Base-by-base conservation (phyloP, 192 early-diverging fungal species). In the Coemansia sp. region DNA sequence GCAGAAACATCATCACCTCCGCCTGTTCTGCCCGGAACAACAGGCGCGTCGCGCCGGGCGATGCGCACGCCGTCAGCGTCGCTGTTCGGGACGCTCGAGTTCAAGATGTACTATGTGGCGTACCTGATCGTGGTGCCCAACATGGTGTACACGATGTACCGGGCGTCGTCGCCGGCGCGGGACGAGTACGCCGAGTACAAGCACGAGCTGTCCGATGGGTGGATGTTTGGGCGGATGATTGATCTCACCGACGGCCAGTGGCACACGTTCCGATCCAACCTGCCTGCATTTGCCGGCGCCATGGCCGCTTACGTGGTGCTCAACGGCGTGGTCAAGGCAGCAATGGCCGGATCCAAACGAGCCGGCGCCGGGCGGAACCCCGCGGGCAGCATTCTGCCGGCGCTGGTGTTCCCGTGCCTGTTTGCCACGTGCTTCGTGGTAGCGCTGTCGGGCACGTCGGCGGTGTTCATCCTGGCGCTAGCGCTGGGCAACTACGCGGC, bases 381-480 rank as follows among this genome's bases (percentile, higher is more conserved):
- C 20, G 20, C 20, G 20, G 20, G 20, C 20, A 20, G 20, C 20
- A 20, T 20, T 61, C 68, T 85, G 68, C 84, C 70, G 20, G 76
- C 57, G 41, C 72, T 82, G 70, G 86, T 85, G 75, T 87, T 88
- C 60, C 84, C 86, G 32, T 60, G 92, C 3, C 56, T 74, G 2
- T 88, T 90, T 43, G 88, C 90, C 5, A 58, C 86, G 12, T 63
- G 85, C 11, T 92, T 91, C 68, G 77, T 92, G 7, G 64, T 78
- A 17, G 85, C 87, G 17, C 75, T 94, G 14, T 87, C 90, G 63
- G 95, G 95, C 2, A 83, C 86, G 44, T 90, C 89, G n/a, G 53
- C 88, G 3, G 53, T 97, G 45, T 96, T 96, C 67, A 91, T 98
- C 10, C 51, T 90, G 4, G 63, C 73, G 4, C 78, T 97, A 19